Evolutionary conservation across 257 asterid genomes (phyloP), one percentile per base, ranked within the genome.

Genomic region (Gentiana straminea): DNA sequence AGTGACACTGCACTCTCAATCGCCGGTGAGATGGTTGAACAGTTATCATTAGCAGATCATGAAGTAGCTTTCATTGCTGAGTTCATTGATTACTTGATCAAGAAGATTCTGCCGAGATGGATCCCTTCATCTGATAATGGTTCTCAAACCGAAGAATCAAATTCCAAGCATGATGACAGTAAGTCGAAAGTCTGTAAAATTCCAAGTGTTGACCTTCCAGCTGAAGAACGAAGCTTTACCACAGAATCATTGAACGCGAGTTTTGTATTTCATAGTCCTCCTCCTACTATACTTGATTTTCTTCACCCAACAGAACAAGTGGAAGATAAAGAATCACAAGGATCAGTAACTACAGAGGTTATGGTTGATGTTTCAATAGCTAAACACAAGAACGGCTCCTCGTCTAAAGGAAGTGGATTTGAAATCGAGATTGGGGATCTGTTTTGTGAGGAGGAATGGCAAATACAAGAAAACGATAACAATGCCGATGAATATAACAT

Each of bases 21-120:
- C 32, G 88, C 92, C n/a, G 79, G 84, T 12, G 96, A 86, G 77
- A 84, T 86, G 94, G 86, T 81, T 50, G 94, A 86, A 67, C 86
- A 78, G 15, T 73, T 86, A 34, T 75, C 81, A n/a, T 66, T 86
- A 54, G 77, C 80, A 4, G 85, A 86, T 66, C 90, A 81, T 37
- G 90, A 83, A 52, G 84, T 86, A 10, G 74, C 44, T 49, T 81
- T 86, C 70, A 83, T 86, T 46, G 94, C 94, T 1, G 88, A 81
- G 63, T 81, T 83, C 52, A 86, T 86, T 43, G 84, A 86, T 70
- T 75, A 57, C 67, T 67, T 77, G 35, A 67, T 86, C 36, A 60
- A 53, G 74, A 77, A 55, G 57, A 72, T 83, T 39, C 62, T 72
- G 32, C 90, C 94, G 1, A 51, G 69, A 12, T 83, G 90, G 95